phyloP scores from a whole-genome alignment of 495 filamentous ascomycete species.

The Tuber magnatum region DNA sequence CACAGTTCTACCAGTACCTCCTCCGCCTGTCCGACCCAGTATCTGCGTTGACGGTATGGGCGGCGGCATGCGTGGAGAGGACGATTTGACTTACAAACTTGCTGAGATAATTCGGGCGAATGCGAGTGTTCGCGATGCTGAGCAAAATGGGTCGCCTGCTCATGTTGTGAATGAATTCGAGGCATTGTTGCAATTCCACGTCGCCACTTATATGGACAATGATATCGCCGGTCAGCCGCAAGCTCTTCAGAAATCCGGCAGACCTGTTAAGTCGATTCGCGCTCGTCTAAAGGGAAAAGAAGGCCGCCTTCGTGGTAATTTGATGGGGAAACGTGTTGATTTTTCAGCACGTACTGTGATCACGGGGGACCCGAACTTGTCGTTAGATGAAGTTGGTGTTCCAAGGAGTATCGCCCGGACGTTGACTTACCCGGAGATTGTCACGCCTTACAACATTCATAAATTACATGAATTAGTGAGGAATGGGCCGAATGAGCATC shows the following conservation, averaged over 20 bases:
- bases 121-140: conserved; percentile 79
- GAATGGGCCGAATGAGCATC: conserved; percentile 89
- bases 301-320: conserved; percentile 89
- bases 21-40: conserved; percentile 89
- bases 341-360: conserved; percentile 99
- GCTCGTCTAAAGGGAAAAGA: conserved; percentile 97
- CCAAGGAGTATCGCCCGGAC: conserved; percentile 80
- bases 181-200: conserved; percentile 89
- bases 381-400: conserved; percentile 92
- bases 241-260: conserved; percentile 90
- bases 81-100: conserved; percentile 97
- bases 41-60: conserved; percentile 87
- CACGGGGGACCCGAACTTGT: conserved; percentile 93
- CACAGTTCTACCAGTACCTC: conserved; percentile 88
- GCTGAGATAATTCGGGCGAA: conserved; percentile 98
- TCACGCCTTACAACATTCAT: conserved; percentile 95
- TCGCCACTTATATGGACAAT: conserved; percentile 99
- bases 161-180: conserved; percentile 88
- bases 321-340: conserved; percentile 99
- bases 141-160: conserved; percentile 77
- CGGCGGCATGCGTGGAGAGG: conserved; percentile 79
- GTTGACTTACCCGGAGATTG: conserved; percentile 91
- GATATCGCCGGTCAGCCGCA: conserved; percentile 94
- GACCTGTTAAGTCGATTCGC: conserved; percentile 91
- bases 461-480: conserved; percentile 80